These are phyloP conservation scores for Metschnikowia drakensbergensis DNA, from an alignment of 805 yeast genomes.

Conservation along the genomic window DNA sequence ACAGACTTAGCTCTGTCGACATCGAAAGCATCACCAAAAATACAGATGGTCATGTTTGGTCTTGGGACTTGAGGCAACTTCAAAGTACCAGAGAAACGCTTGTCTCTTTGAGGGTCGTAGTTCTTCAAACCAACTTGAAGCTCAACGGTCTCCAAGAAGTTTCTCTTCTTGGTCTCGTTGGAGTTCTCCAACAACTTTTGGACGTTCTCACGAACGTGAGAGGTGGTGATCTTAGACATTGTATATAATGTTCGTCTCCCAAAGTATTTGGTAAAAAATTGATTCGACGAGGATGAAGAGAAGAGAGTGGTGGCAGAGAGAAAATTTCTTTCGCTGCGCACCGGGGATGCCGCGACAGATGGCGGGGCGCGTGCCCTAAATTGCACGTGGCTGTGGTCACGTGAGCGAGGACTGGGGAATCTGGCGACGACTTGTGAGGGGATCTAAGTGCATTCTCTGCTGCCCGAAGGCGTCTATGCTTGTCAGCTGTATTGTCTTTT, in stretches of 20 bases:
- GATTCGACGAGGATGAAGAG: constrained; percentile 55
- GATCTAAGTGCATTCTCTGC: no score
- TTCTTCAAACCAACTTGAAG: constrained; percentile 99
- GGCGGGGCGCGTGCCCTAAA: constrained; percentile 14
- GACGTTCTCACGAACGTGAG: constrained; percentile 97
- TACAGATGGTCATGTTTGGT: constrained; percentile 99
- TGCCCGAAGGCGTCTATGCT: no score
- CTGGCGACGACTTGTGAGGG: no score
- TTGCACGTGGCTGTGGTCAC: background rate
- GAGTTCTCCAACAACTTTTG: constrained; percentile 86
- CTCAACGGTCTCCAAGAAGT: constrained; percentile 99
- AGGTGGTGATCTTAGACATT: constrained; percentile 86
- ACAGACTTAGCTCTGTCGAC: constrained; percentile 99
- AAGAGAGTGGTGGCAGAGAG: constrained; percentile 6
- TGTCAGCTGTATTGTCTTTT: no score
- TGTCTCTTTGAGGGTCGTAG: constrained; percentile 99
- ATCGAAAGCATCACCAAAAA: constrained; percentile 99
- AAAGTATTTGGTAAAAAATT: constrained; percentile 48
- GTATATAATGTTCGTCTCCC: constrained; percentile 65
- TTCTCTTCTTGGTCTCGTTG: constrained; percentile 97
- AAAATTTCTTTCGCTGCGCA: constrained; percentile 5
- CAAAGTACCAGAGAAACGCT: constrained; percentile 99
- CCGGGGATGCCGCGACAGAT: background rate
- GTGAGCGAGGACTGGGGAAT: background rate
- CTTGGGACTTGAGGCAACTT: constrained; percentile 99